Evolutionary conservation across 768 basidiomycete genomes (phyloP).

Genomic region (Suillus americanus): DNA sequence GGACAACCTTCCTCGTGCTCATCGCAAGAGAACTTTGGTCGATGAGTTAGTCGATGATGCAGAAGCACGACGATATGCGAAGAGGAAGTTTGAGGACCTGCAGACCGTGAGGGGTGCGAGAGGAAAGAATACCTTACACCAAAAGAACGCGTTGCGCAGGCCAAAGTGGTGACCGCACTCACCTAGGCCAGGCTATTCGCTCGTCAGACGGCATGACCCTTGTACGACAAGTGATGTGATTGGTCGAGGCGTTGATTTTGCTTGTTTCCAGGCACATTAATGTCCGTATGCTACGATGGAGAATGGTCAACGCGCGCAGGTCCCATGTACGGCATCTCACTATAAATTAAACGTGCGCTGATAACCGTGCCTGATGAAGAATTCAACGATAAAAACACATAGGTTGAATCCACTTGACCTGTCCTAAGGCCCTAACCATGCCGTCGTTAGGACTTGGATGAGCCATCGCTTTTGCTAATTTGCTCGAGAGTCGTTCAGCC

Average conservation of each 20-base stretch:
- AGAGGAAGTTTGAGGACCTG: slow-evolving; percentile 84
- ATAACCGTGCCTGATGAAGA: background rate
- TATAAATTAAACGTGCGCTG: background rate
- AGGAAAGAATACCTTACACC: slow-evolving; percentile 68
- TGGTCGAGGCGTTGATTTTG: background rate
- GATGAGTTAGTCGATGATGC: slow-evolving; percentile 90
- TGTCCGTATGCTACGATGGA: background rate
- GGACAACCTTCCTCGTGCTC: slow-evolving; percentile 69
- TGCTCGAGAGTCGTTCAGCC: background rate
- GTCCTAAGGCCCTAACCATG: background rate
- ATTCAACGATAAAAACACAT: background rate
- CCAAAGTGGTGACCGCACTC: slow-evolving; percentile 57
- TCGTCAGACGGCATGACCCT: background rate
- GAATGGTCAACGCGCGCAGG: background rate
- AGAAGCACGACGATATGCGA: slow-evolving; percentile 84
- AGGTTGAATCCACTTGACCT: background rate
- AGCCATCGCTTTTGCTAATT: background rate
- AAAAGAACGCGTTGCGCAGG: slow-evolving; percentile 60
- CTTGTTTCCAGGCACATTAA: background rate
- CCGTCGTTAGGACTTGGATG: background rate
- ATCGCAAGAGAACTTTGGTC: slow-evolving; percentile 79
- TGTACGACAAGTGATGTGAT: background rate
- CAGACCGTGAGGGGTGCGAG: slow-evolving; percentile 65
- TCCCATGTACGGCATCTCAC: background rate
- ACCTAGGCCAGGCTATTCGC: background rate